A percentile compares a stretch with the other conserved stretches of the same genome.
phyloP scores from a whole-genome alignment of 2,329 filamentous ascomycete species.

The Aureobasidium pullulans region DNA sequence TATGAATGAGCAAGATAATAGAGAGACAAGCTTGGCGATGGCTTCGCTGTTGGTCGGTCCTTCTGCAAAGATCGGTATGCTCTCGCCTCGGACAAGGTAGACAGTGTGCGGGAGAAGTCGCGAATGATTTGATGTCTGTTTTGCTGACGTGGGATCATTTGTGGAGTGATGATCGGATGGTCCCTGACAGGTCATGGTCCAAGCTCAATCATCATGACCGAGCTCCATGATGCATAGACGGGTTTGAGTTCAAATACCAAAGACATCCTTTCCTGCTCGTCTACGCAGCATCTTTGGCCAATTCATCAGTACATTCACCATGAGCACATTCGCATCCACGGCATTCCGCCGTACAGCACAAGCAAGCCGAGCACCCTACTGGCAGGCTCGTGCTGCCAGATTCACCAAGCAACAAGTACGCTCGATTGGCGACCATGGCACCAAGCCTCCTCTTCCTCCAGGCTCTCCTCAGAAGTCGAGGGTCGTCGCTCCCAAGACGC shows the following conservation, averaged over 20 bases:
- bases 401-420: slow-evolving; percentile 8
- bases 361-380: slow-evolving; percentile 4
- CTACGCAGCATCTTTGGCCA: background rate
- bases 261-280: background rate
- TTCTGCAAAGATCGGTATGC: background rate
- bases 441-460: slow-evolving; percentile 10
- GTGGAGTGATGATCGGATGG: background rate
- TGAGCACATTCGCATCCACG: slow-evolving; percentile 11
- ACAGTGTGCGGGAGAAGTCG: background rate
- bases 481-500: slow-evolving; percentile 34
- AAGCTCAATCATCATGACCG: background rate
- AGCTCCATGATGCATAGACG: slow-evolving; percentile 7
- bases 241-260: background rate
- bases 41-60: background rate
- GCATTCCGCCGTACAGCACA: slow-evolving; percentile 11
- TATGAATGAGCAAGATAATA: background rate
- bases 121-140: no score
- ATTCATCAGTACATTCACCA: background rate
- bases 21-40: background rate
- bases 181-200: slow-evolving; percentile 2
- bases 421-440: slow-evolving; percentile 13
- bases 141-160: background rate
- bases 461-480: slow-evolving; percentile 16
- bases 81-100: background rate
- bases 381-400: slow-evolving; percentile 6